Base-by-base conservation (phyloP, 805 yeast species). In the Yarrowia sp. region DNA sequence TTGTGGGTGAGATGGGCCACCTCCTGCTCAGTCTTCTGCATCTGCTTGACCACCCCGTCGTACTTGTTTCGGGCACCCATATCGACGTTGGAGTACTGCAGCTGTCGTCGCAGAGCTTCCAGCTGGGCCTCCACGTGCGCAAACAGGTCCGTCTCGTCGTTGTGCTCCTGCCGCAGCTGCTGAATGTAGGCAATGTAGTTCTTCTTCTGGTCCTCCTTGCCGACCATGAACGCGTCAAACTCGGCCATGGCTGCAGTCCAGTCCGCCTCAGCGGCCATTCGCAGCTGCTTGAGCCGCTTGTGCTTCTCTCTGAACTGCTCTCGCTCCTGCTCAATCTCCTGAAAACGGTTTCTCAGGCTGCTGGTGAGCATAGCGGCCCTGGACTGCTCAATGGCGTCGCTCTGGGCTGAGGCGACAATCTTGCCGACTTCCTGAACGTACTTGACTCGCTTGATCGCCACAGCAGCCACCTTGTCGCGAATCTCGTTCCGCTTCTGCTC, bases 51-150 rank as follows among this genome's bases (percentile, higher is more conserved):
- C 50, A 58, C 64, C 40, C 33, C 64, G 14, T 58, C 50, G 40
- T n/a, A 33, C 64, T 42, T 42, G 13, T 8, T 46, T 58, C 64
- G 64, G 7, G 64, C 64, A 13, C 43, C 50, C 50, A 42, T 42
- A 12, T 58, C 64, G 15, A 58, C 64, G 14, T 30, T 43, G 30
- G 49, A 50, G 17, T 17, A 58, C 12, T 40, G 33, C 14, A 58
- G 40, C 17, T 58, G 50, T 33, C 33, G 49, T 1, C 33, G 17
- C 4, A 58, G 39, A 17, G 39, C 33, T 1, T 33, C 33, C 3
- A 58, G 10, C 40, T 43, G 40, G 8, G 64, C 64, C 8, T 43
- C 33, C 12, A 58, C 50, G n/a, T 58, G 39, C 10, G 15, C 39
- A 14, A 12, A 13, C 9, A 58, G 10, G 10, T 43, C 42, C 9